Evolutionary conservation across 495 filamentous ascomycete genomes (phyloP), one percentile per base, ranked within the genome.

Genomic region (Oleoguttula mirabilis): DNA sequence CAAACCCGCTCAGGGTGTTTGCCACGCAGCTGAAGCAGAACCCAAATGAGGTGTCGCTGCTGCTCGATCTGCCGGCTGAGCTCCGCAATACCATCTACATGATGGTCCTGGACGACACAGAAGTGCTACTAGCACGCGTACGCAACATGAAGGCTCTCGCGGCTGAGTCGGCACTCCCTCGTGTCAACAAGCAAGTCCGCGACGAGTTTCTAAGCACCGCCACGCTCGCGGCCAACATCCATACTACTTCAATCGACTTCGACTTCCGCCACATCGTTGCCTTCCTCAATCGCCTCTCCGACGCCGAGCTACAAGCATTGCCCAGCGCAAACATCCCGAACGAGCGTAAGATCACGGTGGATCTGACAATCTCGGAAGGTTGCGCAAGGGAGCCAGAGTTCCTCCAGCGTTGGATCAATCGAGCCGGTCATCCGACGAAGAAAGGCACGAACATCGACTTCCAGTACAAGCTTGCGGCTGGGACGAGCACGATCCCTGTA

Each of bases 131-230:
- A 20, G 6, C 33, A 19, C 27, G 17, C 2, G 3, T 23, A 3
- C 19, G 10, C 11, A 21, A 12, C 12, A 2, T 5, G 4, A 15
- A 21, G 6, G 2, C 14, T 3, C 28, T 46, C 11, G 15, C 24
- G 14, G 20, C 17, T 16, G 3, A n/a, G 2, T 39, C 43, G 7
- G 8, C 35, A 19, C 28, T 41, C 1, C n/a, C 23, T 3, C 21
- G 30, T 7, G 36, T 47, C 1, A 47, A 36, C 37, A 39, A 30
- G 11, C 45, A 47, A 24, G 20, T 47, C 21, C 32, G 41, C 32
- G 15, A 37, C 6, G 41, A 45, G 21, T 45, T 45, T 21, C 6
- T 28, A 4, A 19, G 4, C 7, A 10, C 19, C 7, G 5, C 21
- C 15, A n/a, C 6, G 20, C 24, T 32, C 14, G 11, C 11, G 7